A percentile compares a stretch with the other conserved stretches of the same genome.
phyloP scores from a whole-genome alignment of 129 eudicot species.

The Artemisia tridentata region DNA sequence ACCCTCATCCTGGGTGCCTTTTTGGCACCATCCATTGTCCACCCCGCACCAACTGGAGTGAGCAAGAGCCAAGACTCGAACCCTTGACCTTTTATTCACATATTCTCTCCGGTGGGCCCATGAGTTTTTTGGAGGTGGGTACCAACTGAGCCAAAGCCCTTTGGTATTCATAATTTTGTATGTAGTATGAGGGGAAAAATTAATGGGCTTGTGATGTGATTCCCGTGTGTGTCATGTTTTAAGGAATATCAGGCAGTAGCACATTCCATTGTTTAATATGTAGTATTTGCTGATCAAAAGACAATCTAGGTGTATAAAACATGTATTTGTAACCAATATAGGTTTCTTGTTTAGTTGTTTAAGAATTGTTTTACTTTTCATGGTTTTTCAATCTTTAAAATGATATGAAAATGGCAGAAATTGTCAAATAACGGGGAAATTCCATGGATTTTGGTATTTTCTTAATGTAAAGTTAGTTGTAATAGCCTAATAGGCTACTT shows the following conservation, averaged over 20 bases:
- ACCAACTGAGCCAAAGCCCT: too few relatives aligned
- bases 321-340: neutral
- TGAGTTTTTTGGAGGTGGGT: too few relatives aligned
- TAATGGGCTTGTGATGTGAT: too few relatives aligned
- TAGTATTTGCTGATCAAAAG: neutral
- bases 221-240: too few relatives aligned
- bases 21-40: too few relatives aligned
- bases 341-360: neutral
- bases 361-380: neutral
- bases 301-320: neutral
- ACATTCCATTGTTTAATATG: neutral
- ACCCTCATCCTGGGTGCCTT: too few relatives aligned
- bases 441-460: neutral
- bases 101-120: too few relatives aligned
- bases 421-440: neutral
- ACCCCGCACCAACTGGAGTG: too few relatives aligned
- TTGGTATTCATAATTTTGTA: too few relatives aligned
- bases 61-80: too few relatives aligned
- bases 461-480: neutral
- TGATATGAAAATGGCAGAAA: neutral
- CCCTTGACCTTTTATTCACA: too few relatives aligned
- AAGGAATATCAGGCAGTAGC: neutral
- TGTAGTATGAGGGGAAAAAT: too few relatives aligned
- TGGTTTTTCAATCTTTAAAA: neutral
- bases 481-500: neutral